Evolutionary conservation across 768 basidiomycete genomes (phyloP), one percentile per base, ranked within the genome.

Genomic region (Boletus sensibilis): DNA sequence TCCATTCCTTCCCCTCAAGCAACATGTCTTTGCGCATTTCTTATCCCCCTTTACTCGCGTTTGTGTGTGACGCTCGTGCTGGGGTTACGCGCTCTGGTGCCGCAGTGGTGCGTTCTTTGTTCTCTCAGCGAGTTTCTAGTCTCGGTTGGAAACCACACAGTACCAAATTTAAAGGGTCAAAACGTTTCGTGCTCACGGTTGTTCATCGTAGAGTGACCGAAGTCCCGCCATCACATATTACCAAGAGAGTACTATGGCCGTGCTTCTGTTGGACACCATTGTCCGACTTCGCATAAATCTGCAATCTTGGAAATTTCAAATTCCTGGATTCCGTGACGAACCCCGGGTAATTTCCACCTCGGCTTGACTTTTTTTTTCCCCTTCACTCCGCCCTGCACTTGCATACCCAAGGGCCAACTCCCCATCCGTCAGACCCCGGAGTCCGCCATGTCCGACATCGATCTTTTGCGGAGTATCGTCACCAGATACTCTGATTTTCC

Each of bases 401-500:
- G 35, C 18, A 42, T 29, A n/a, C 29, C n/a, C 47, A 62, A 55
- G 54, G 45, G 35, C 35, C 50, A 34, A 40, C 45, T 27, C 34
- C 25, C 13, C n/a, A 1, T n/a, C n/a, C 2, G 33, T 34, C 33
- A 25, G 29, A 58, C 21, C 25, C 38, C 16, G 29, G 50, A 46
- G 33, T 41, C 44, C n/a, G 45, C 50, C 63, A 92, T 90, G 87
- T 81, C 88, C 56, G 92, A 95, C 77, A 78, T 92, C 23, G 85
- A 85, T 41, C 80, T 82, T 64, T 76, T 97, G 57, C 82, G 78
- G 57, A 80, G 78, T 45, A 77, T 85, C 52, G 74, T 94, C 54
- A 80, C 71, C 20, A 72, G 76, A 21, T 82, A 92, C 68, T 75
- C 82, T 9, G 87, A 95, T 70, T 98, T 96, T 66, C 95, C 95